A percentile compares a stretch with the other conserved stretches of the same genome.
These are phyloP conservation scores for Tetrastigma voinierianum DNA, from an alignment of 164 flowering plant genomes.

Conservation along the genomic window DNA sequence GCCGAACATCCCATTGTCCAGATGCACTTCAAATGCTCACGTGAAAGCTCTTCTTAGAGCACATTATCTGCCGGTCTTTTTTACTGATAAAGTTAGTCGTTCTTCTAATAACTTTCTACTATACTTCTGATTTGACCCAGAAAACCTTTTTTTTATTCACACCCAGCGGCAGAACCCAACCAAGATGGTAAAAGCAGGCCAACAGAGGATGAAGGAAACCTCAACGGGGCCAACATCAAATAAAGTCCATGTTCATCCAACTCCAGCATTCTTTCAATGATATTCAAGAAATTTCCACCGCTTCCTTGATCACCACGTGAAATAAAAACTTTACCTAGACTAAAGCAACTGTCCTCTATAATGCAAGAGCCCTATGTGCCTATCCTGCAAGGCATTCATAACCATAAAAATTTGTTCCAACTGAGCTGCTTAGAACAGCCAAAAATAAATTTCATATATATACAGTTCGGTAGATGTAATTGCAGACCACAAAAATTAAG, in stretches of 20 bases:
- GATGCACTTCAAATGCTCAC: too few species aligned
- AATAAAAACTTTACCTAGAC: too few species aligned
- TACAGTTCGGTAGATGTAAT: neutral
- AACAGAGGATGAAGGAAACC: slow-evolving; percentile 16
- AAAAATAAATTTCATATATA: neutral
- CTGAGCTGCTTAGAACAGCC: neutral
- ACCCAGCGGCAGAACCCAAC: too few species aligned
- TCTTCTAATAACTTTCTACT: too few species aligned
- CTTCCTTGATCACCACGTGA: neutral
- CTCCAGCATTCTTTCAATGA: too few species aligned
- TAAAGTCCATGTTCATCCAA: slow-evolving; percentile 22
- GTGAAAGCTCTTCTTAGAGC: too few species aligned
- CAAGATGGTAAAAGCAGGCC: neutral
- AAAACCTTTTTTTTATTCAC: too few species aligned
- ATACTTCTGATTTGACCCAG: too few species aligned
- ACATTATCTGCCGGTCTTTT: too few species aligned
- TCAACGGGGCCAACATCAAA: slow-evolving; percentile 40
- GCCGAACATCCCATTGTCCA: too few species aligned
- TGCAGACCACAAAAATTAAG: neutral
- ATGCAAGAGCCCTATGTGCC: neutral
- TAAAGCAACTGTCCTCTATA: neutral
- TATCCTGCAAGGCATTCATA: neutral
- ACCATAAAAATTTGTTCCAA: neutral
- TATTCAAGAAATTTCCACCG: neutral
- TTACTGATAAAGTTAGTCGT: too few species aligned